Evolutionary conservation across 805 yeast species (phyloP), one percentile per base, ranked within the genome.

Genomic region (fission yeast (Schizosaccharomyces pombe)): DNA sequence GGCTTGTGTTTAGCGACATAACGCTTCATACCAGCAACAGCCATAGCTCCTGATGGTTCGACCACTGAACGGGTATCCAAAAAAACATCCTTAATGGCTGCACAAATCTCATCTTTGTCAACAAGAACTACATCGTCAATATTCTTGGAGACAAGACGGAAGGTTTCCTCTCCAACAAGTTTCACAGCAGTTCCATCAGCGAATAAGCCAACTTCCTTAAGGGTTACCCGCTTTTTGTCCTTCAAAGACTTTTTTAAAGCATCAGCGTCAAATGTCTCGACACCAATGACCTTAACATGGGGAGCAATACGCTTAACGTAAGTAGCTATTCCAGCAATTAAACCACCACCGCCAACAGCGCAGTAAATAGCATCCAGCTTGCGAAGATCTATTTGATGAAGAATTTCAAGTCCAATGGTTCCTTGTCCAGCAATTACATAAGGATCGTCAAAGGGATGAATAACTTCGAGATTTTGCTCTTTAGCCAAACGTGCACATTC

Each of bases 401-500:
- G 70, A 28, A 91, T 70, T 68, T 91, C 99, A 76, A 87, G 75
- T 2, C 94, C 98, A 58, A 89, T 80, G 28, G 99, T 91, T 57
- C 97, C 99, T 68, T 91, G 99, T 26, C 99, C 99, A 6, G 99
- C 98, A 68, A 91, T 85, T 59, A 91, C 95, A 61, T 80, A 85
- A 1, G 99, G 99, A 63, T 91, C 96, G 64, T 91, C 94, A 65
- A 91, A 91, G 0, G 99, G 99, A n/a, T 98, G 98, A 49, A 91
- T 83, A 61, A 85, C 82, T 4, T 91, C 82, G 62, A 85, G 71
- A 12, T 85, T 86, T 57, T 85, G 75, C 62, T 79, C 78, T 31
- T 69, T 68, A 29, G 82, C 69, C 55, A 91, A 69, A 56, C 94
- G 71, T 1, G 74, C 72, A 68, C 98, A 91, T 66, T 91, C 97